These are phyloP conservation scores for Melastoma malabathricum DNA, from an alignment of 345 rosid species.

Conservation along the genomic window DNA sequence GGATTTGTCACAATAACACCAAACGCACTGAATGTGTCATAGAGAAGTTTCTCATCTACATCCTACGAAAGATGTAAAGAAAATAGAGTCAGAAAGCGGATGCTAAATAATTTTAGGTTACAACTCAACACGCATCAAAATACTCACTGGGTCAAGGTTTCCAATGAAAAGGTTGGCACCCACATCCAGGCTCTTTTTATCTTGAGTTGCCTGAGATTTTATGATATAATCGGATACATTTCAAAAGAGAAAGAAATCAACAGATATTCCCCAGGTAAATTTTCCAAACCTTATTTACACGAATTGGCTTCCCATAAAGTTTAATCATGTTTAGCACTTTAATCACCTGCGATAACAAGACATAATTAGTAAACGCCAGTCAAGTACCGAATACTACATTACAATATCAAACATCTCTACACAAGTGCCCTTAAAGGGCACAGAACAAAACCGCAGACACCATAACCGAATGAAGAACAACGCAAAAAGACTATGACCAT, in stretches of 20 bases:
- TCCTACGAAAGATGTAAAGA: slow-evolving; percentile 36
- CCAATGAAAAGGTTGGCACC: slow-evolving; percentile 98
- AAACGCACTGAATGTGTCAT: slow-evolving; percentile 97
- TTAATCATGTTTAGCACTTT: slow-evolving; percentile 97
- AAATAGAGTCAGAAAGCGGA: slow-evolving; percentile 4
- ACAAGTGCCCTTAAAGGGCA: too few relatives aligned
- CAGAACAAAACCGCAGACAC: too few relatives aligned
- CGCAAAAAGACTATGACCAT: too few relatives aligned
- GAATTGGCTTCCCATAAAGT: slow-evolving; percentile 88
- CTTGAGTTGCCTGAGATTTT: slow-evolving; percentile 81
- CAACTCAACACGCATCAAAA: not conserved
- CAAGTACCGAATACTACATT: too few relatives aligned
- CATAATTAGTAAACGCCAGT: not conserved
- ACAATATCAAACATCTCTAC: too few relatives aligned
- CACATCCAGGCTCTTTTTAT: slow-evolving; percentile 94
- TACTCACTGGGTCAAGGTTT: slow-evolving; percentile 88
- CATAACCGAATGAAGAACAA: too few relatives aligned
- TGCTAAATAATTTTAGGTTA: not conserved
- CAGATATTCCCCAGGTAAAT: not conserved
- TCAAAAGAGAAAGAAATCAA: too few relatives aligned
- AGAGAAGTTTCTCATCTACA: slow-evolving; percentile 91
- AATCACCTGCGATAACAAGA: slow-evolving; percentile 45
- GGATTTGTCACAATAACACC: slow-evolving; percentile 95
- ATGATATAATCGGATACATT: not conserved
- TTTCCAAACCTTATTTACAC: slow-evolving; percentile 73